Conservation (phyloP, 176 grass and related monocot genomes). For the Ananas comosus region DNA sequence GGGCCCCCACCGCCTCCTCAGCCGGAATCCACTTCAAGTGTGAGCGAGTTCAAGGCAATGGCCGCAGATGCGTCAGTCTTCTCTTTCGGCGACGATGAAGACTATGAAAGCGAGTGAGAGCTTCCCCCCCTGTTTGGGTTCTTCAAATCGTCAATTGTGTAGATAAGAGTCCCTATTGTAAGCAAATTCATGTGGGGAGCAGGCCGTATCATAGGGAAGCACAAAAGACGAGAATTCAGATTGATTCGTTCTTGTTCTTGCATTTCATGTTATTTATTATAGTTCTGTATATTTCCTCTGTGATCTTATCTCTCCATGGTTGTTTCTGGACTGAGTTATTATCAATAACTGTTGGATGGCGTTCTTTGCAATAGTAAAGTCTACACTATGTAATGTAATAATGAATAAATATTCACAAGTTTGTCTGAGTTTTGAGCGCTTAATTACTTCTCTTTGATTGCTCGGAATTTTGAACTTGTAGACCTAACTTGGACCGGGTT, state of each 20-base stretch:
- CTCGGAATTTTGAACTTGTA: too few relatives aligned
- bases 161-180: conserved; percentile 18
- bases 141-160: conserved; percentile 22
- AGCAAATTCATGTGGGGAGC: conserved; percentile 11
- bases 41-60: conserved; percentile 96
- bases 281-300: background rate
- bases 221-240: conserved; percentile 8
- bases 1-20: background rate
- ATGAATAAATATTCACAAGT: too few relatives aligned
- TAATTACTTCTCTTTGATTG: too few relatives aligned
- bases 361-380: too few relatives aligned
- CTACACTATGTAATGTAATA: too few relatives aligned
- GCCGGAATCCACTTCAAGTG: conserved; percentile 31
- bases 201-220: conserved; percentile 6
- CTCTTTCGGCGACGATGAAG: conserved; percentile 86
- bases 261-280: conserved; percentile 32
- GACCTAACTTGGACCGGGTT: too few relatives aligned
- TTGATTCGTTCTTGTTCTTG: conserved; percentile 24
- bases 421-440: too few relatives aligned
- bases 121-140: background rate
- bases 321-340: too few relatives aligned
- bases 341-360: too few relatives aligned
- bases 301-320: too few relatives aligned
- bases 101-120: conserved; percentile 75
- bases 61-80: conserved; percentile 87